These are phyloP conservation scores for Lactarius hengduanensis DNA, from an alignment of 768 basidiomycete genomes.

Conservation along the genomic window DNA sequence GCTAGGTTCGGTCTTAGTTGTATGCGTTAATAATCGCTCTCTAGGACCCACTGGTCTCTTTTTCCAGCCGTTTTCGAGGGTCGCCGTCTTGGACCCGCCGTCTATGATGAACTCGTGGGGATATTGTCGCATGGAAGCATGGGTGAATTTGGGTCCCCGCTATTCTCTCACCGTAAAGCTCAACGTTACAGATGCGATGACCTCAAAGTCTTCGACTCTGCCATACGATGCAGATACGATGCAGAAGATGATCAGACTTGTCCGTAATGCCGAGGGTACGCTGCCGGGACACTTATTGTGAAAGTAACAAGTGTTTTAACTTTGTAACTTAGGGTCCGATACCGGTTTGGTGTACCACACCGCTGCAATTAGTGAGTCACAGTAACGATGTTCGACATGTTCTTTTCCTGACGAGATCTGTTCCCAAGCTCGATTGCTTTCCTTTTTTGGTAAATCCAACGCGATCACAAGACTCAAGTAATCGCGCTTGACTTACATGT, in stretches of 20 bases:
- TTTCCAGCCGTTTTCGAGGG: slow-evolving; percentile 29
- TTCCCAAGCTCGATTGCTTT: slow-evolving; percentile 17
- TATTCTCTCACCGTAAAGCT: neutral
- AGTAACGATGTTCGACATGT: neutral
- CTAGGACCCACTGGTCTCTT: slow-evolving; percentile 33
- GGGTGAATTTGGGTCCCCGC: slow-evolving; percentile 32
- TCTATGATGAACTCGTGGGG: slow-evolving; percentile 39
- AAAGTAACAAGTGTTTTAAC: neutral
- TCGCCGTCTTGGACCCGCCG: slow-evolving; percentile 10
- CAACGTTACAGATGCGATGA: slow-evolving; percentile 15
- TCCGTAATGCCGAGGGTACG: slow-evolving; percentile 18
- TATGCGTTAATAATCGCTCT: slow-evolving; percentile 9
- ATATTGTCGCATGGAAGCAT: slow-evolving; percentile 41
- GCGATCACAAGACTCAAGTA: neutral
- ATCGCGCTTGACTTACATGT: neutral
- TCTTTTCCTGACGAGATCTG: neutral
- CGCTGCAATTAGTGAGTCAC: slow-evolving; percentile 10
- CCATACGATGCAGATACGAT: slow-evolving; percentile 20
- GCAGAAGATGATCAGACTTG: slow-evolving; percentile 14
- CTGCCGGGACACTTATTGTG: neutral
- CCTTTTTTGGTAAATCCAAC: slow-evolving; percentile 12
- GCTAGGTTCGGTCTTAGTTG: neutral
- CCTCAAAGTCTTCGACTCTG: slow-evolving; percentile 19
- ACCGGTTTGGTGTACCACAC: slow-evolving; percentile 9
- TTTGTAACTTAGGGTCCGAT: slow-evolving; percentile 2